Base-by-base conservation (phyloP, 257 asterid species). In the Anisodus acutangulus region DNA sequence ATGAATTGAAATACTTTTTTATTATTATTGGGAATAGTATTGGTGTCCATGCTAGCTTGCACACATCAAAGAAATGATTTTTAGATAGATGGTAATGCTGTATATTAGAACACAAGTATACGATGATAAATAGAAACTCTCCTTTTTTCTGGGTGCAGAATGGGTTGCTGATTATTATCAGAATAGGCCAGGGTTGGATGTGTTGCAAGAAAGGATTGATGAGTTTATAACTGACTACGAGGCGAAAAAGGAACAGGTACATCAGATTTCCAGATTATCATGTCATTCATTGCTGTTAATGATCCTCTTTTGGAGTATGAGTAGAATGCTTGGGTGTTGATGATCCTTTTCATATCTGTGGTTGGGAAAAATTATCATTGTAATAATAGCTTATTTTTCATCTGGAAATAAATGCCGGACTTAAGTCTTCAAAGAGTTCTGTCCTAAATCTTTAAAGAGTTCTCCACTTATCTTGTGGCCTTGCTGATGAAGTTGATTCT, bases 171-270 rank as follows among this genome's bases (percentile, higher is more conserved):
- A 92, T 69, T 93, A 95, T 89, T 89, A 92, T 84, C 91, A 93
- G 88, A 88, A 89, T 82, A 93, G 98, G 89, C 97, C 97, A 76
- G 98, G 95, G 49, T 68, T 95, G 80, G 64, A 92, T 64, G 86
- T 90, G 86, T 88, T 97, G 89, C 97, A 95, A 87, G 94, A 93
- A 86, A 92, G 88, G 88, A 93, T 95, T n/a, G 98, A 97, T 84
- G 95, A 95, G 58, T 95, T 93, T 89, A 94, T 97, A 70, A 83
- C 86, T 70, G 92, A 89, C n/a, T 94, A 95, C 59, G 99, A 95
- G 87, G 92, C 90, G 83, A 80, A 86, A 83, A 92, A 90, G 87
- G 97, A 93, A 84, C 90, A 92, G 98, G 99, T 97, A 85, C 55
- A 19, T 49, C 35, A 49, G 51, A 68, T 80, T 41, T 70, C 68